Conservation (phyloP, 139 green algal species). For the Chlamydomonas sphaeroides region DNA sequence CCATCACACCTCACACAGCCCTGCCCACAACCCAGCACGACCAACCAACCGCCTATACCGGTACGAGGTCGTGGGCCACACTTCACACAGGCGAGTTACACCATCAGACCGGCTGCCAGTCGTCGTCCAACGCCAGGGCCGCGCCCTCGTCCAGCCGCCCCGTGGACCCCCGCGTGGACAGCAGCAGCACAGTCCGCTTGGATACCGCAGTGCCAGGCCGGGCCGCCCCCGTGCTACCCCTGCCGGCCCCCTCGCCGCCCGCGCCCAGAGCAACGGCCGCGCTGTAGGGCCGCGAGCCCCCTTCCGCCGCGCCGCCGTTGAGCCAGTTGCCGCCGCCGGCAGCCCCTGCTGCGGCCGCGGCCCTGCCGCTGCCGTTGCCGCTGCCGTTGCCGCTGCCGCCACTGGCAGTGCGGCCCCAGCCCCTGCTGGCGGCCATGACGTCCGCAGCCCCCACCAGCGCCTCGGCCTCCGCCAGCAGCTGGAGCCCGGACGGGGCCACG, state of each 20-base stretch:
- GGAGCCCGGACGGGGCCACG: neutral
- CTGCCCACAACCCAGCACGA: too few species aligned
- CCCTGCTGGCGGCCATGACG: neutral
- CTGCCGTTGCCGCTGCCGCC: neutral
- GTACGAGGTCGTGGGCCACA: too few species aligned
- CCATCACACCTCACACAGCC: too few species aligned
- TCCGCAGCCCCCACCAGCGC: neutral
- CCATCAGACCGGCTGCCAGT: slow-evolving; percentile 29
- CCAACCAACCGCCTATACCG: too few species aligned
- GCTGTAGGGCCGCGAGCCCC: neutral
- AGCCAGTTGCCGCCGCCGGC: too few species aligned
- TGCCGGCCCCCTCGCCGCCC: too few species aligned
- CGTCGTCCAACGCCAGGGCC: slow-evolving; percentile 20
- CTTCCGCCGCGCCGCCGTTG: neutral
- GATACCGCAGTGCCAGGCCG: neutral
- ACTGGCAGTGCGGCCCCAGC: neutral
- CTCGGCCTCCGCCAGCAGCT: neutral
- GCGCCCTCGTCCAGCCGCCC: neutral
- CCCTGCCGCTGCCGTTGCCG: too few species aligned
- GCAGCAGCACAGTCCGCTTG: slow-evolving; percentile 16
- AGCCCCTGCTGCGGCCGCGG: too few species aligned
- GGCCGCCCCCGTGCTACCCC: too few species aligned
- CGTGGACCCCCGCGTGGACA: neutral
- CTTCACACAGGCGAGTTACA: too few species aligned
- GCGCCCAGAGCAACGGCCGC: too few species aligned